Percentiles rank a stretch among this genome's conserved stretches.
Evolutionary conservation across 306 rosid species (phyloP).

Genomic region (Lotus japonicus): DNA sequence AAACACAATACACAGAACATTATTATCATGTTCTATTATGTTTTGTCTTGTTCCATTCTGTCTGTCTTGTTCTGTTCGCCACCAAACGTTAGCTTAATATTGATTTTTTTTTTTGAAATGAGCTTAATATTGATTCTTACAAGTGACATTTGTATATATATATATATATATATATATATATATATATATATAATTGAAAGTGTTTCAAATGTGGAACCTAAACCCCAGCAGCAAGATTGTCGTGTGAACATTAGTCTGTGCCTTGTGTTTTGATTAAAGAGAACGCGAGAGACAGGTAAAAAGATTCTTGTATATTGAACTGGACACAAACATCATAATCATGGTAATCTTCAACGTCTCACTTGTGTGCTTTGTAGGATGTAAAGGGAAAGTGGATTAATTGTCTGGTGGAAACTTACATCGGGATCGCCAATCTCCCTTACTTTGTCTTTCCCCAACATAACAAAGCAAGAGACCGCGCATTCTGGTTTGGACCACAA

Average conservation of each 20-base stretch:
- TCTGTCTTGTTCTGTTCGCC: too few relatives aligned
- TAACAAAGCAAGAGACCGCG: conserved; percentile 20
- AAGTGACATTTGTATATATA: too few relatives aligned
- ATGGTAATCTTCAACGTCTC: not conserved
- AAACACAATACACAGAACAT: too few relatives aligned
- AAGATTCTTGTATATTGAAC: not conserved
- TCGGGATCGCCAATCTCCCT: conserved; percentile 43
- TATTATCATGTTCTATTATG: too few relatives aligned
- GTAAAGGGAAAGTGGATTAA: conserved; percentile 17
- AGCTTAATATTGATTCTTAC: too few relatives aligned
- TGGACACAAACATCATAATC: not conserved
- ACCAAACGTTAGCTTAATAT: too few relatives aligned
- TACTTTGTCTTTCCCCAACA: conserved; percentile 21
- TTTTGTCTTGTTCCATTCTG: too few relatives aligned
- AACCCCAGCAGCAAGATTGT: not conserved
- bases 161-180: too few relatives aligned
- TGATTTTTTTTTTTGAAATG: too few relatives aligned
- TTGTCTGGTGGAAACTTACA: conserved; percentile 17
- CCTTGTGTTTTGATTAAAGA: not conserved
- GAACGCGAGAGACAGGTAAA: not conserved
- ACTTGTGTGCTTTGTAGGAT: conserved; percentile 14
- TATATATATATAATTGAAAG: too few relatives aligned
- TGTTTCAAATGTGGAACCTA: not conserved
- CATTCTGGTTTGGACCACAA: conserved; percentile 22
- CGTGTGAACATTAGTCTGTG: conserved; percentile 7